Percentiles rank a stretch among this genome's conserved stretches.
These are phyloP conservation scores for Pulveroboletus sp. DNA, from an alignment of 768 basidiomycete genomes.

Conservation along the genomic window DNA sequence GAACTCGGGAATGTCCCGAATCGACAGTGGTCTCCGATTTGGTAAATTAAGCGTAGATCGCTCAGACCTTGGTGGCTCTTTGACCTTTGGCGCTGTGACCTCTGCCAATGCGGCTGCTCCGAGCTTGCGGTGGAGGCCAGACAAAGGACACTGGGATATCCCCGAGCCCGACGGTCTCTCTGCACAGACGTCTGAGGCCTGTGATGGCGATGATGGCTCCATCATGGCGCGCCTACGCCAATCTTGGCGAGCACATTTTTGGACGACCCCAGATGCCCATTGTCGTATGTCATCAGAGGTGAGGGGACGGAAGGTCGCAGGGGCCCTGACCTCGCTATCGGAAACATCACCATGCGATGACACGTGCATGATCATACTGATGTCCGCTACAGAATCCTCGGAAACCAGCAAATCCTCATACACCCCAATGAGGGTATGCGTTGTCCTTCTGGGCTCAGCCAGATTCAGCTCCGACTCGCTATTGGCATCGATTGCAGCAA, in stretches of 20 bases:
- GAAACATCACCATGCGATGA: conserved; percentile 11
- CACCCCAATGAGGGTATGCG: background rate
- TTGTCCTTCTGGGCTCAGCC: background rate
- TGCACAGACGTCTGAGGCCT: conserved; percentile 24
- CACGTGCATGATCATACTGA: conserved; percentile 21
- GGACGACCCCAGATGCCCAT: conserved; percentile 25
- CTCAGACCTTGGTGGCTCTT: background rate
- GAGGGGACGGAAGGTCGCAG: conserved; percentile 11
- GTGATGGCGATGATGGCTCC: conserved; percentile 23
- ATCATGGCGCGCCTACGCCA: conserved; percentile 4
- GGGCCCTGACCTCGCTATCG: conserved; percentile 4
- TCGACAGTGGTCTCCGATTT: background rate
- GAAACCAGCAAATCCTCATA: conserved; percentile 11
- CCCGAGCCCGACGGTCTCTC: conserved; percentile 22
- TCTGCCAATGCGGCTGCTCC: background rate
- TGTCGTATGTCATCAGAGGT: conserved; percentile 23
- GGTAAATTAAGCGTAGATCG: background rate
- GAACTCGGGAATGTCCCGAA: conserved; percentile 24
- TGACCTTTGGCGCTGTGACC: background rate
- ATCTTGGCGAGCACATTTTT: conserved; percentile 19
- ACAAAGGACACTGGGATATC: conserved; percentile 20
- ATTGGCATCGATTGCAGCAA: conserved; percentile 25
- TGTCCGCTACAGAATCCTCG: conserved; percentile 15
- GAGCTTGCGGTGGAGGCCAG: conserved; percentile 23
- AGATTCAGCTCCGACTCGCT: conserved; percentile 22